phyloP scores from a whole-genome alignment of 257 asterid species.

The Cruciata laevipes region DNA sequence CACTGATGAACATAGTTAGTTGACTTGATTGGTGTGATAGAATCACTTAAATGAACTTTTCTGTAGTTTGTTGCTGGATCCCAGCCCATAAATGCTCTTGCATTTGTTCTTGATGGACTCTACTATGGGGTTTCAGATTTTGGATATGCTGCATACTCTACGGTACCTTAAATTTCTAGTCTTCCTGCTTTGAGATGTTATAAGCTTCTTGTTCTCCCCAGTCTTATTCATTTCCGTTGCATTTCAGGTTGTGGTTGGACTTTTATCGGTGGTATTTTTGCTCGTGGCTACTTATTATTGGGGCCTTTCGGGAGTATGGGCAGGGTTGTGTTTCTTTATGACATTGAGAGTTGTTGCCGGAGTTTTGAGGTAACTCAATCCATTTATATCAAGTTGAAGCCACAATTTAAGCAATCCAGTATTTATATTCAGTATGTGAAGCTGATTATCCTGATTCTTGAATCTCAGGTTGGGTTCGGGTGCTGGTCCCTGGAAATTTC shows the following conservation, averaged over 20 bases:
- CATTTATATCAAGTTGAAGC: background rate
- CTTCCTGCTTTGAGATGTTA: background rate
- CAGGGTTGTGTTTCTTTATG: slow-evolving; percentile 86
- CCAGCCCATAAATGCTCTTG: slow-evolving; percentile 92
- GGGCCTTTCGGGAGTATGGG: slow-evolving; percentile 86
- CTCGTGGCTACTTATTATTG: slow-evolving; percentile 48
- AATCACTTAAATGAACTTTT: slow-evolving; percentile 1
- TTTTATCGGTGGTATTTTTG: slow-evolving; percentile 58
- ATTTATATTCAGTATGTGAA: background rate
- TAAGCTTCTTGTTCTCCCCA: background rate
- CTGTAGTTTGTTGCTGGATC: slow-evolving; percentile 81
- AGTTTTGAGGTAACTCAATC: slow-evolving; percentile 38
- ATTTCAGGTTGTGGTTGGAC: slow-evolving; percentile 59
- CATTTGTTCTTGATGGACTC: slow-evolving; percentile 93
- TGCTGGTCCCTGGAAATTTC: slow-evolving; percentile 80
- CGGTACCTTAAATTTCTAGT: slow-evolving; percentile 38
- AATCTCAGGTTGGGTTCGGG: slow-evolving; percentile 54
- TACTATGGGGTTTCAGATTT: slow-evolving; percentile 97
- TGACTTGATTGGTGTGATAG: background rate
- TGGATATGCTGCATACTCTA: slow-evolving; percentile 86
- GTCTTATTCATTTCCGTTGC: background rate
- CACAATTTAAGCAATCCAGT: too few species aligned
- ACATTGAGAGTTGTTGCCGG: slow-evolving; percentile 86
- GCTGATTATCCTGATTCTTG: background rate
- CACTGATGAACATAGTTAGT: too few species aligned